Evolutionary conservation across 2,329 filamentous ascomycete genomes (phyloP), one percentile per base, ranked within the genome.

Genomic region (Fusarium luffae): DNA sequence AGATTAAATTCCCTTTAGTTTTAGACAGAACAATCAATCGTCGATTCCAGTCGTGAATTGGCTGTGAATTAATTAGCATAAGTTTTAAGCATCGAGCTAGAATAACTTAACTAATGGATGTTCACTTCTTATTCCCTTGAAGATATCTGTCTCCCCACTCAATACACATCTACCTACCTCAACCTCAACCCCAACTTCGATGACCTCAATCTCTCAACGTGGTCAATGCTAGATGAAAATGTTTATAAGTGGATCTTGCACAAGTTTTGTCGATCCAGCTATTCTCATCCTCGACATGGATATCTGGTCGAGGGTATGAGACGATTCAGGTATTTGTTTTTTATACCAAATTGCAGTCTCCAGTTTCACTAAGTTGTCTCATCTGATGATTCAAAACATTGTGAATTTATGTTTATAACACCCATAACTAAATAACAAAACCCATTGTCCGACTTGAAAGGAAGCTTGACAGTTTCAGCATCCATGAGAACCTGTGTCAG

Each of bases 1-100:
- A 69, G 54, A 43, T 56, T 60, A 42, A 69, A 69, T 69, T 69
- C 61, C 51, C 59, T 59, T 56, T 37, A 46, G 54, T 69, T 66
- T 54, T 23, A 69, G 50, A 69, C 37, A 27, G 42, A 56, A 43
- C 44, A 50, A 44, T 27, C 21, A 64, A 61, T 66, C 48, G 61
- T 56, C 49, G 63, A 66, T 66, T 60, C 27, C 30, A 59, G 21
- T 21, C 19, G 18, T 12, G 43, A 19, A 23, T 44, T 25, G 18
- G 41, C 23, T 18, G 25, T 41, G 25, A 16, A 13, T 27, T 28
- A 16, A 54, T 18, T 32, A 19, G 13, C 14, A 48, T 27, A 34
- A 42, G 23, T 6, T 21, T 37, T n/a, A 12, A 30, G 25, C 32
- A 37, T 40, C 47, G 18, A 49, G 19, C 28, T 51, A 59, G 44